Base-by-base conservation (phyloP, 192 early-diverging fungal genomes). In the Phlyctochytrium arcticum region DNA sequence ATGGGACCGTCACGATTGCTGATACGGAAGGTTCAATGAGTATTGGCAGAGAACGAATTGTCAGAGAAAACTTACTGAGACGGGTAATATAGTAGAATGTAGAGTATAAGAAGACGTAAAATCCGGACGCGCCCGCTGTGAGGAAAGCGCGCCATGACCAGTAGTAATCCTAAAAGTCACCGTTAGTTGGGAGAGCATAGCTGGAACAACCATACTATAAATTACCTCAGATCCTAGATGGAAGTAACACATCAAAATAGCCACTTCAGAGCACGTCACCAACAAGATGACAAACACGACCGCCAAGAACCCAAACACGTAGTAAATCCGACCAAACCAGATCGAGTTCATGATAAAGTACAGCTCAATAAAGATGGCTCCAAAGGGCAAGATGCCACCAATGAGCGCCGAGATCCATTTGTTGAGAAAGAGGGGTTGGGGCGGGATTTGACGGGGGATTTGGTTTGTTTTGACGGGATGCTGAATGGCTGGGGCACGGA, bases 81-180 rank as follows among this genome's bases (percentile, higher is more conserved):
- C 63, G 47, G 5, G 61, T 54, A 19, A 57, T 7, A 31, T 65
- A 81, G 60, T 73, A 81, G 4, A 85, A 59, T 62, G 89, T 71
- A 57, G 84, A 76, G 76, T 91, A 90, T 50, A 85, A 63, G 63
- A 94, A 91, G 29, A 92, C 85, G 68, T 92, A 94, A 47, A 89
- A 47, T 19, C 87, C 82, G 9, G 77, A 87, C 54, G 83, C 83
- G 7, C 79, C 91, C 9, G 87, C 81, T 4, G 87, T 85, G 6
- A 87, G 65, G 73, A 93, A 95, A 1, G 90, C 82, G 26, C 87
- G 69, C 95, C 95, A 97, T 82, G 88, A 88, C 94, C 94, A 94
- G 44, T 80, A 78, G 69, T 91, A 92, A 59, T 93, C 77, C 72
- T 75, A 53, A 12, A 72, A 55, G 19, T 0, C 15, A 39, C 6